phyloP scores from a whole-genome alignment of 2,329 filamentous ascomycete genomes.

The Ceratocystis ficicola region DNA sequence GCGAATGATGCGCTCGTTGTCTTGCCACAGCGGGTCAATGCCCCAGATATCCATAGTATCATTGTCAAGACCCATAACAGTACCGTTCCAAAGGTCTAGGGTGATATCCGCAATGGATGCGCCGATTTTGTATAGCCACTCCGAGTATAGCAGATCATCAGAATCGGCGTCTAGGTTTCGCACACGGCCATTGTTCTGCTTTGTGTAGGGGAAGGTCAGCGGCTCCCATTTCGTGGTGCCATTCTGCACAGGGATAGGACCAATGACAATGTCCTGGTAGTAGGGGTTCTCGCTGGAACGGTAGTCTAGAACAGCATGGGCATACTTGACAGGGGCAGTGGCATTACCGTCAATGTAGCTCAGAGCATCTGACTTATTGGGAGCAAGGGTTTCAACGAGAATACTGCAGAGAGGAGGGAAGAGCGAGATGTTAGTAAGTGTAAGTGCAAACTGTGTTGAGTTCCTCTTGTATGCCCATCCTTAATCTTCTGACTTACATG shows the following conservation, averaged over 20 bases:
- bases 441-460: not conserved
- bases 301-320: conserved; percentile 37
- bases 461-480: not conserved
- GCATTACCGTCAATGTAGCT: conserved; percentile 33
- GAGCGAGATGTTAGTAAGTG: not conserved
- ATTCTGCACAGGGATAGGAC: conserved; percentile 35
- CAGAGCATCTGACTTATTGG: conserved; percentile 38
- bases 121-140: conserved; percentile 22
- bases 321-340: conserved; percentile 32
- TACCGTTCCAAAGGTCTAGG: conserved; percentile 30
- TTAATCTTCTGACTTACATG: conserved; percentile 27
- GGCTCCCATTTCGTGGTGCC: conserved; percentile 30
- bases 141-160: conserved; percentile 28
- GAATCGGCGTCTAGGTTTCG: conserved; percentile 29
- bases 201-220: conserved; percentile 36
- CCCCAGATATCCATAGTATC: conserved; percentile 28
- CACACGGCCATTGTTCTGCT: conserved; percentile 31
- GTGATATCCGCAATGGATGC: conserved; percentile 38
- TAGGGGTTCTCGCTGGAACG: conserved; percentile 34
- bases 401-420: not conserved
- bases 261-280: conserved; percentile 39
- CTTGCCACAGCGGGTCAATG: conserved; percentile 31
- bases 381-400: conserved; percentile 34
- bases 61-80: conserved; percentile 29
- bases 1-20: conserved; percentile 32